phyloP scores from a whole-genome alignment of 2,329 filamentous ascomycete species.

The Talaromyces amestolkiae region DNA sequence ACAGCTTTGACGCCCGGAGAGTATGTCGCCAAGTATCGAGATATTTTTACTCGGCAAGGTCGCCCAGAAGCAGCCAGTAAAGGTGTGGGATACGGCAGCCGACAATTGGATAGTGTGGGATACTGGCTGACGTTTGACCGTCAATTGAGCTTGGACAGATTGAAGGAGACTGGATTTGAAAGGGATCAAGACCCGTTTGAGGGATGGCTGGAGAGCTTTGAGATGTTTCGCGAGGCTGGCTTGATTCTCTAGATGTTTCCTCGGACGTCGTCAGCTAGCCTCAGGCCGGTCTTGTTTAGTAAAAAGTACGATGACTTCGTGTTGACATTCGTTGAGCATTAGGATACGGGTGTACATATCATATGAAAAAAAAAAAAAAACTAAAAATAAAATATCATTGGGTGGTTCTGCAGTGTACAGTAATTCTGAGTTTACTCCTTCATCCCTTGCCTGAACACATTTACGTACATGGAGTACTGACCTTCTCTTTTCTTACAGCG shows the following conservation, averaged over 20 bases:
- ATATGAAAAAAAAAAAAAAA: not conserved
- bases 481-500: not conserved
- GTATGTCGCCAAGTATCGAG: slow-evolving; percentile 29
- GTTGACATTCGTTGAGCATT: not conserved
- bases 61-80: slow-evolving; percentile 26
- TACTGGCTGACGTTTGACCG: slow-evolving; percentile 51
- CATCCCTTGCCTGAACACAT: not conserved
- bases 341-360: not conserved
- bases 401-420: not conserved
- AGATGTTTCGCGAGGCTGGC: slow-evolving; percentile 42
- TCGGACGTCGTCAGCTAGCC: not conserved
- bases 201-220: slow-evolving; percentile 47
- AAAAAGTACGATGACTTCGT: not conserved
- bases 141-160: slow-evolving; percentile 44
- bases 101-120: slow-evolving; percentile 46
- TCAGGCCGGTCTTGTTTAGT: not conserved
- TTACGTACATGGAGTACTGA: not conserved
- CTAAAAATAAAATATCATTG: too few species aligned
- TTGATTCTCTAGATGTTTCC: slow-evolving; percentile 38
- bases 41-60: slow-evolving; percentile 31
- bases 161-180: slow-evolving; percentile 42
- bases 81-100: slow-evolving; percentile 39
- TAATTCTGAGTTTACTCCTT: not conserved
- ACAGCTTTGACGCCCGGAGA: slow-evolving; percentile 19
- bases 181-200: slow-evolving; percentile 39